Percentiles rank a stretch among this genome's conserved stretches.
Conservation (phyloP, 306 rosid species). For the Dryas alaskensis region DNA sequence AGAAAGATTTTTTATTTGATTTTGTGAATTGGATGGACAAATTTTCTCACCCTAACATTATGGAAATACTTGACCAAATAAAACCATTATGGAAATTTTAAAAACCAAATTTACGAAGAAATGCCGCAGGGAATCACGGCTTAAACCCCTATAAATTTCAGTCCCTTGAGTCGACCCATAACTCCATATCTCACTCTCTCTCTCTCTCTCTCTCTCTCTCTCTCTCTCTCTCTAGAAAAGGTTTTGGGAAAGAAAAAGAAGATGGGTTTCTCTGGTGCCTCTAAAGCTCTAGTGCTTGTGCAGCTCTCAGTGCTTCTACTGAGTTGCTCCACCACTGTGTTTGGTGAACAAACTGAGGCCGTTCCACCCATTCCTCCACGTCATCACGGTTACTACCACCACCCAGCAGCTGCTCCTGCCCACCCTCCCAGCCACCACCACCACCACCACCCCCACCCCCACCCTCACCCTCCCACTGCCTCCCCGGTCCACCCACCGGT, state of each 20-base stretch:
- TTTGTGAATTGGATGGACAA: no score
- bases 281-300: background rate
- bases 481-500: constrained; percentile 30
- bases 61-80: no score
- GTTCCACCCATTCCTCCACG: constrained; percentile 34
- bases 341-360: constrained; percentile 15
- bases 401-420: constrained; percentile 15
- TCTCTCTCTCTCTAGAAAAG: background rate
- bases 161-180: background rate
- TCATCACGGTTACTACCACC: constrained; percentile 6
- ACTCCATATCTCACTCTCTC: background rate
- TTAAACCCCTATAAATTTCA: constrained; percentile 36
- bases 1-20: no score
- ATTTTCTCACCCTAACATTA: no score
- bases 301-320: constrained; percentile 22
- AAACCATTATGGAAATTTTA: background rate
- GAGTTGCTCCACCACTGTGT: constrained; percentile 28
- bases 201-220: background rate
- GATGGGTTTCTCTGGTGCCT: constrained; percentile 18
- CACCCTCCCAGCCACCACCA: constrained; percentile 32
- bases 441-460: constrained; percentile 32
- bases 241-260: background rate
- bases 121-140: constrained; percentile 31
- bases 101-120: constrained; percentile 7
- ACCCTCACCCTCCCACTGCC: constrained; percentile 23